Conservation (phyloP, 345 rosid species). For the Murraya paniculata region DNA sequence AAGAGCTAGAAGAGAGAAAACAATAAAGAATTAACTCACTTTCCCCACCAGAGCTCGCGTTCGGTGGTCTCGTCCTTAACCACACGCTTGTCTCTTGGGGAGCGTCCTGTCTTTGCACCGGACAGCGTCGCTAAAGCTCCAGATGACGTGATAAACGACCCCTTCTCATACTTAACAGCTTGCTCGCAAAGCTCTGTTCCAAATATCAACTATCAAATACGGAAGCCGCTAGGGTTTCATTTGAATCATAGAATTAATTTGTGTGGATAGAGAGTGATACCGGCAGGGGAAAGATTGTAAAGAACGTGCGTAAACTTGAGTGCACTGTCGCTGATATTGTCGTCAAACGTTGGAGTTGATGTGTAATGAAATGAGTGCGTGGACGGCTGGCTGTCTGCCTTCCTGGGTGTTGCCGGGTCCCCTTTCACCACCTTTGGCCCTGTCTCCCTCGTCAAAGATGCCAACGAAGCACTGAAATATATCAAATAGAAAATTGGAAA, state of each 20-base stretch:
- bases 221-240: too few species aligned
- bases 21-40: constrained; percentile 43
- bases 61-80: constrained; percentile 67
- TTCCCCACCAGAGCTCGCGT: constrained; percentile 96
- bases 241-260: not conserved
- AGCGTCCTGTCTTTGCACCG: constrained; percentile 91
- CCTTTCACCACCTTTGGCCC: constrained; percentile 90
- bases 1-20: too few species aligned
- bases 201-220: not conserved
- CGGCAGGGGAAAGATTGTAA: constrained; percentile 95
- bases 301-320: constrained; percentile 91
- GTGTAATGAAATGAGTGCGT: constrained; percentile 34
- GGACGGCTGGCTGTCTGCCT: constrained; percentile 33
- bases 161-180: constrained; percentile 82
- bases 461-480: constrained; percentile 89
- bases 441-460: constrained; percentile 80
- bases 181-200: constrained; percentile 87
- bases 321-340: constrained; percentile 68
- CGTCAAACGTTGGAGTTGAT: constrained; percentile 33
- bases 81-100: constrained; percentile 92
- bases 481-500: not conserved
- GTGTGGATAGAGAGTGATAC: constrained; percentile 27
- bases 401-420: constrained; percentile 54
- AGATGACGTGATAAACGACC: constrained; percentile 77
- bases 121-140: constrained; percentile 97